Conservation (phyloP, 768 basidiomycete genomes). For the Leucosporidium scottii region DNA sequence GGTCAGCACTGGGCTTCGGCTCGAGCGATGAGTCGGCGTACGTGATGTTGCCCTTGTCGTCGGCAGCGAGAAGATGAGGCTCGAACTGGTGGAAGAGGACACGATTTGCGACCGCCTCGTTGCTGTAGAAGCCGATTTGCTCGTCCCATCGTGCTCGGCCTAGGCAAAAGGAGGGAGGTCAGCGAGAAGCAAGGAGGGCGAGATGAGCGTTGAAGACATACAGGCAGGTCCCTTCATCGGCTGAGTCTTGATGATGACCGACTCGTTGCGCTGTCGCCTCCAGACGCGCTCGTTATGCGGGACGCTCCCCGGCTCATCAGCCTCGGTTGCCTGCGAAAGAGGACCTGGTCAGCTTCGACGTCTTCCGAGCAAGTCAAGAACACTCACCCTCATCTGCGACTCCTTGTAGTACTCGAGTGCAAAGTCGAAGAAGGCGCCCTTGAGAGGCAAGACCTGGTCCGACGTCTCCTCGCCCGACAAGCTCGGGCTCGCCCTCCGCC, state of each 20-base stretch:
- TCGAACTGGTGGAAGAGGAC: constrained; percentile 91
- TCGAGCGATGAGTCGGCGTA: constrained; percentile 39
- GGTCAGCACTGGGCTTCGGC: not conserved
- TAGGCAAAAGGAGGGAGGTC: constrained; percentile 15
- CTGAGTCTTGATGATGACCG: constrained; percentile 61
- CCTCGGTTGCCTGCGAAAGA: constrained; percentile 69
- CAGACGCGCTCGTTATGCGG: constrained; percentile 93
- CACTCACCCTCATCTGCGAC: constrained; percentile 90
- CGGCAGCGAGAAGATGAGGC: constrained; percentile 74
- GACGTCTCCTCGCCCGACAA: constrained; percentile 38
- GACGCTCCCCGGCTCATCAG: constrained; percentile 88
- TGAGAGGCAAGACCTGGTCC: constrained; percentile 55
- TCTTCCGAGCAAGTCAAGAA: not conserved
- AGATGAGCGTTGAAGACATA: constrained; percentile 42
- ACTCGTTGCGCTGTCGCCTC: constrained; percentile 84
- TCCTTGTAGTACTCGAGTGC: constrained; percentile 95
- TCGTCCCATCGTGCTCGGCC: constrained; percentile 41
- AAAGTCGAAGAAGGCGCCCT: constrained; percentile 91
- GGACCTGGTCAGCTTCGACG: constrained; percentile 11
- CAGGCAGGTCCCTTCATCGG: constrained; percentile 67
- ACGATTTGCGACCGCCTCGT: constrained; percentile 50
- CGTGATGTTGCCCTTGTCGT: constrained; percentile 81
- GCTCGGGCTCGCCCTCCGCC: constrained; percentile 52
- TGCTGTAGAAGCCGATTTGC: constrained; percentile 41
- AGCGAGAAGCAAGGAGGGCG: not conserved